Evolutionary conservation across 768 basidiomycete genomes (phyloP).

Genomic region (Trichaptum fuscoviolaceum): DNA sequence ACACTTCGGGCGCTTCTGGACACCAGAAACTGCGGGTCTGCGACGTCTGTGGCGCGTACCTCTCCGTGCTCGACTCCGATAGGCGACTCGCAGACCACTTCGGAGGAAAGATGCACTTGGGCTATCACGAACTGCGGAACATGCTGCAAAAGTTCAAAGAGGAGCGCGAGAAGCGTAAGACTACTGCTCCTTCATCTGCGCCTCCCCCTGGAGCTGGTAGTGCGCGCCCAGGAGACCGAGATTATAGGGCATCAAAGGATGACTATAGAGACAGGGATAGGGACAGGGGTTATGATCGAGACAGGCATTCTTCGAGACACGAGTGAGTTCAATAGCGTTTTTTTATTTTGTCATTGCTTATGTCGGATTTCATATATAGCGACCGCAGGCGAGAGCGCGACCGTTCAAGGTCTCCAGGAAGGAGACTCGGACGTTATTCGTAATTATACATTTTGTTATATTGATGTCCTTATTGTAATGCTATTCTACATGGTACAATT

Average conservation of each 20-base stretch:
- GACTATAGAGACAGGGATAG: constrained; percentile 64
- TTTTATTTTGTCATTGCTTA: constrained; percentile 12
- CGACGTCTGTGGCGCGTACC: constrained; percentile 99
- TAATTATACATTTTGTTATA: neutral
- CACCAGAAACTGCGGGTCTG: constrained; percentile 99
- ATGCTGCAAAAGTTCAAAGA: constrained; percentile 89
- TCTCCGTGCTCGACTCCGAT: constrained; percentile 96
- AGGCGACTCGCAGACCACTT: constrained; percentile 98
- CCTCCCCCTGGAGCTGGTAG: constrained; percentile 29
- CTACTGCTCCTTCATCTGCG: constrained; percentile 40
- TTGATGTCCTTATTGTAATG: neutral
- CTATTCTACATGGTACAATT: neutral
- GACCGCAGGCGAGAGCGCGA: constrained; percentile 70
- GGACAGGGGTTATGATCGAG: constrained; percentile 58
- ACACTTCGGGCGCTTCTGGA: constrained; percentile 98
- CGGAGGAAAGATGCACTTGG: constrained; percentile 99
- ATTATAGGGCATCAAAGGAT: constrained; percentile 57
- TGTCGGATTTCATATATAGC: constrained; percentile 27
- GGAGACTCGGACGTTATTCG: constrained; percentile 56
- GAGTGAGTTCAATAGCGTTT: constrained; percentile 42
- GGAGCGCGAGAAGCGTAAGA: constrained; percentile 78
- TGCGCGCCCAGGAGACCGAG: constrained; percentile 39
- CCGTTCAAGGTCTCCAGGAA: constrained; percentile 66
- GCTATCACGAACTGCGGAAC: constrained; percentile 96
- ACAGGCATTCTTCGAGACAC: constrained; percentile 58